These are phyloP conservation scores for Russula earlei DNA, from an alignment of 768 basidiomycete species.

Conservation along the genomic window DNA sequence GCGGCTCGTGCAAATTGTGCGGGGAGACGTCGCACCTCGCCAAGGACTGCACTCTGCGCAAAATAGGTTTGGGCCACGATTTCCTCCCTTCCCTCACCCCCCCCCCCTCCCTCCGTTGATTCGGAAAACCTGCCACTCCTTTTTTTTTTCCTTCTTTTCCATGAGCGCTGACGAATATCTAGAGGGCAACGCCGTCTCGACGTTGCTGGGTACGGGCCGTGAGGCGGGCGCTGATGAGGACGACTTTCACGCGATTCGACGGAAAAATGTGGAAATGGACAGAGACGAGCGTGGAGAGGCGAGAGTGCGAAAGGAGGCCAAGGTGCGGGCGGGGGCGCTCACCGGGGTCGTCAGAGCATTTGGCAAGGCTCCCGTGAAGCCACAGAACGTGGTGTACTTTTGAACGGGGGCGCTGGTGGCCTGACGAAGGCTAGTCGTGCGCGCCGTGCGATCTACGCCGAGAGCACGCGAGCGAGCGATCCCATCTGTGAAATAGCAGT, in stretches of 20 bases:
- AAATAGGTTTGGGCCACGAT: conserved; percentile 29
- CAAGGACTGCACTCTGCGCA: conserved; percentile 65
- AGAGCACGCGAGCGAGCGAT: too few relatives aligned
- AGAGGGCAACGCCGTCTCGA: conserved; percentile 32
- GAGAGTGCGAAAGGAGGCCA: conserved; percentile 33
- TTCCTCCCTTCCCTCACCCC: neutral
- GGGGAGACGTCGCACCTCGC: conserved; percentile 79
- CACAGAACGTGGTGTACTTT: conserved; percentile 44
- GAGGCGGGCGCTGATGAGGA: conserved; percentile 86
- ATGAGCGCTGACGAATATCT: neutral
- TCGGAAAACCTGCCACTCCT: neutral
- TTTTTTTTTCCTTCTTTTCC: neutral
- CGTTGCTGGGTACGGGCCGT: conserved; percentile 38
- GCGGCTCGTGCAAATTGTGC: conserved; percentile 85
- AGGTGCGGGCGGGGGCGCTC: conserved; percentile 37
- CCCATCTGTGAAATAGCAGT: too few relatives aligned
- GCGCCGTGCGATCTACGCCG: too few relatives aligned
- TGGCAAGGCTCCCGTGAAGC: conserved; percentile 9
- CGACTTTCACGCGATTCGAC: conserved; percentile 79
- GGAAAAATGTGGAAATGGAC: conserved; percentile 51
- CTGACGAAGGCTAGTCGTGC: neutral
- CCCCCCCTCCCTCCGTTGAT: too few relatives aligned
- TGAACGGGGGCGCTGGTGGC: conserved; percentile 20
- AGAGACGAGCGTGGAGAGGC: conserved; percentile 45
- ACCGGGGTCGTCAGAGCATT: conserved; percentile 31